Percentiles rank a stretch among this genome's conserved stretches.
These are phyloP conservation scores for Cucurbita pepo DNA, from an alignment of 306 rosid species.

Conservation along the genomic window DNA sequence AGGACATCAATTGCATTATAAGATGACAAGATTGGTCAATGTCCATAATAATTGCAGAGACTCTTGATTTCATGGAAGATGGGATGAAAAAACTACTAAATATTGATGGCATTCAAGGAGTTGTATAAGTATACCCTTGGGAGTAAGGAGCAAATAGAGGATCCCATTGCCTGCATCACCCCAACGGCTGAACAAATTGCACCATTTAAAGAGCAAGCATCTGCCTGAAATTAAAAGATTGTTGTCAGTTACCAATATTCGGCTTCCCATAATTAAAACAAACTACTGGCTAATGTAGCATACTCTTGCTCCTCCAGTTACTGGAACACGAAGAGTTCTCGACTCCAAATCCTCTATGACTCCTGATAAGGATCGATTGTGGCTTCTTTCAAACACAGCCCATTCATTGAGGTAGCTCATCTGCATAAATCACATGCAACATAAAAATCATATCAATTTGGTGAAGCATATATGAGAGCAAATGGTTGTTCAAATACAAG, in stretches of 20 bases:
- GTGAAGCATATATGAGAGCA: neutral
- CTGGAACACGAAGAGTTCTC: conserved; percentile 84
- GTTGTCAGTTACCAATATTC: conserved; percentile 5
- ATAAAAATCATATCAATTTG: conserved; percentile 6
- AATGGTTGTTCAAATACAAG: neutral
- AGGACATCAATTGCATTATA: neutral
- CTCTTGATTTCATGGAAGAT: neutral
- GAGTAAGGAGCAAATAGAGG: conserved; percentile 60
- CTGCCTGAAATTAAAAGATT: conserved; percentile 40
- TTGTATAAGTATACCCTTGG: conserved; percentile 33
- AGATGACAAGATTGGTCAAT: neutral
- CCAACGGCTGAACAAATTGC: conserved; percentile 87
- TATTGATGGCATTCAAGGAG: neutral
- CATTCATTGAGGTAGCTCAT: conserved; percentile 68
- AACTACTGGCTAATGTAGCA: conserved; percentile 8
- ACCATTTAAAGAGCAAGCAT: conserved; percentile 61
- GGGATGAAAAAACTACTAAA: neutral
- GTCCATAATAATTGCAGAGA: neutral
- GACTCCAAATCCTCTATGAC: conserved; percentile 86
- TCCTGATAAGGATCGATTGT: conserved; percentile 61
- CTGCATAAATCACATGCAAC: conserved; percentile 35
- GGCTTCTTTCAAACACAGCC: conserved; percentile 69
- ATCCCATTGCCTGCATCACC: conserved; percentile 77
- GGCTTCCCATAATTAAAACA: conserved; percentile 8
- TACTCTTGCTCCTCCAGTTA: conserved; percentile 81